Percentiles rank a stretch among this genome's conserved stretches.
phyloP scores from a whole-genome alignment of 768 basidiomycete genomes.

The Lactarius vividus region DNA sequence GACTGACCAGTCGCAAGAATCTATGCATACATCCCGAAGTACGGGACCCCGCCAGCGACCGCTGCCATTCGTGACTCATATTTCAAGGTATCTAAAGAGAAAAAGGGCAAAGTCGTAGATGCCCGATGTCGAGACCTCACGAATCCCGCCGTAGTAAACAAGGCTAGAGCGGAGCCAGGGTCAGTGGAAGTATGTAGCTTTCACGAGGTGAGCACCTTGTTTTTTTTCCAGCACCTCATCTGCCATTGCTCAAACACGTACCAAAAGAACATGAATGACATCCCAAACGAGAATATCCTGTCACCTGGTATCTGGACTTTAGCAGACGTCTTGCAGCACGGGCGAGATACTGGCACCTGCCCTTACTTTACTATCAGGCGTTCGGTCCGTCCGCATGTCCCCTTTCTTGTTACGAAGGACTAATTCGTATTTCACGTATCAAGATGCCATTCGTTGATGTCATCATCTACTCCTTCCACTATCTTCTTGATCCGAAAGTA shows the following conservation, averaged over 20 bases:
- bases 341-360: constrained; percentile 80
- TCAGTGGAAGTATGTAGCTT: constrained; percentile 90
- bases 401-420: not conserved
- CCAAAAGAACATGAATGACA: constrained; percentile 71
- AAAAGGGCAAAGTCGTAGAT: constrained; percentile 97
- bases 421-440: not conserved
- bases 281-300: constrained; percentile 78
- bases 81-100: constrained; percentile 87
- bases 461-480: constrained; percentile 99
- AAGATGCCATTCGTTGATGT: constrained; percentile 96
- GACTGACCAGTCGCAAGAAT: constrained; percentile 94
- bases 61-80: constrained; percentile 2
- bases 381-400: constrained; percentile 62
- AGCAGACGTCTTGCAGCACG: constrained; percentile 88
- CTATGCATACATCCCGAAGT: constrained; percentile 95
- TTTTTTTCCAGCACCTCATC: constrained; percentile 15
- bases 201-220: constrained; percentile 71
- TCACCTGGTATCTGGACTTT: constrained; percentile 91
- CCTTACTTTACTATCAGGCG: constrained; percentile 95
- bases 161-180: constrained; percentile 81
- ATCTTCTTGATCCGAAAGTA: constrained; percentile 96
- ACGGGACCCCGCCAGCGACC: constrained; percentile 26
- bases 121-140: constrained; percentile 96
- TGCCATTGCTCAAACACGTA: not conserved
- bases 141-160: constrained; percentile 76